These are phyloP conservation scores for Avena eriantha DNA, from an alignment of 176 grass and related monocot species.

Conservation along the genomic window DNA sequence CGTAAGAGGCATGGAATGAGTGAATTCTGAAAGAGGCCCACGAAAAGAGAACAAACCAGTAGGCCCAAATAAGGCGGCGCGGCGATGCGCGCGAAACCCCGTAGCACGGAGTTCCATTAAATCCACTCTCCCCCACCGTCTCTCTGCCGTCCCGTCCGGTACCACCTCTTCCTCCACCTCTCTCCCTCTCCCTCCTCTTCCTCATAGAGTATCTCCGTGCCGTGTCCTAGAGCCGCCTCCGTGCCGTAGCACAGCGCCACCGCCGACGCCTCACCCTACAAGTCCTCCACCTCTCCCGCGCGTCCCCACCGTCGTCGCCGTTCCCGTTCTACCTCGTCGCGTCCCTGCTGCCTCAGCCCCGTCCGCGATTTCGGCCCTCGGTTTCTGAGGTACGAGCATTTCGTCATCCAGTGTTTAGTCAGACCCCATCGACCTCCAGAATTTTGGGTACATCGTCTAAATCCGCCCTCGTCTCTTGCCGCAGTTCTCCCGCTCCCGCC, in stretches of 20 bases:
- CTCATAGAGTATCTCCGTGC: neutral
- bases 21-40: neutral
- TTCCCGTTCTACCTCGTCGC: neutral
- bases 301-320: neutral
- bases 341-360: slow-evolving; percentile 20
- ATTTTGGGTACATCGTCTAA: neutral
- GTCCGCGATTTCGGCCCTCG: neutral
- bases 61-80: neutral
- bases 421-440: neutral
- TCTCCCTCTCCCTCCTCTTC: neutral
- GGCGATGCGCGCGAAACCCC: neutral
- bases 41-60: neutral
- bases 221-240: neutral
- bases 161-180: neutral
- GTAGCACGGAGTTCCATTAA: neutral
- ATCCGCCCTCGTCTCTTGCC: slow-evolving; percentile 2
- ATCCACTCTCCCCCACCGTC: slow-evolving; percentile 4
- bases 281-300: slow-evolving; percentile 5
- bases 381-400: slow-evolving; percentile 27
- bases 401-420: neutral
- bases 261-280: neutral
- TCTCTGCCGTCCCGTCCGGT: neutral
- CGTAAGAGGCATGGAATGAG: neutral
- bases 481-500: neutral
- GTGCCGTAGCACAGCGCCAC: neutral